A percentile compares a stretch with the other conserved stretches of the same genome.
Conservation (phyloP, 345 rosid species). For the Camelina neglecta region DNA sequence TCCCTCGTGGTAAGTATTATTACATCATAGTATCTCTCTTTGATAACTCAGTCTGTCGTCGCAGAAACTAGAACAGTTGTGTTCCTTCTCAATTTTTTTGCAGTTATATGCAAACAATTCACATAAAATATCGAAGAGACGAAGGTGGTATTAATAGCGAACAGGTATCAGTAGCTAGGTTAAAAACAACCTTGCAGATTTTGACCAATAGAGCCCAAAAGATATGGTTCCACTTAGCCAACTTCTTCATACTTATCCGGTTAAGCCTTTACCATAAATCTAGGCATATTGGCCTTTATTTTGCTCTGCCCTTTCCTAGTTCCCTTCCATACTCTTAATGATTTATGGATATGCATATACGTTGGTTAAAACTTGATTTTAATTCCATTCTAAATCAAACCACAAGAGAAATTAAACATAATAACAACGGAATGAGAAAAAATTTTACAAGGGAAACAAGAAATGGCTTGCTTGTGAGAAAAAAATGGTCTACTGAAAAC, state of each 20-base stretch:
- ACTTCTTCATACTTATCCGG: conserved; percentile 5
- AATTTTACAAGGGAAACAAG: conserved; percentile 13
- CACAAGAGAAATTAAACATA: conserved; percentile 13
- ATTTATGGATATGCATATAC: background rate
- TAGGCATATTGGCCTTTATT: background rate
- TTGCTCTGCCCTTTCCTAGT: background rate
- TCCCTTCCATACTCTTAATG: background rate
- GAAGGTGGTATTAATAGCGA: background rate
- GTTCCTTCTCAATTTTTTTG: background rate
- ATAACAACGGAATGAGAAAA: background rate
- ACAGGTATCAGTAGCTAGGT: background rate
- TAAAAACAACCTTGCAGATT: conserved; percentile 5
- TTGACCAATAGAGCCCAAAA: background rate
- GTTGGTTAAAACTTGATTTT: background rate
- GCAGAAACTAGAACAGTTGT: background rate
- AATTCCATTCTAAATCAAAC: background rate
- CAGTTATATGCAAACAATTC: background rate
- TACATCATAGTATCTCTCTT: background rate
- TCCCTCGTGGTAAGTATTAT: background rate
- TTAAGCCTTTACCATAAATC: no score
- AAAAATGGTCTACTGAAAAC: conserved; percentile 8
- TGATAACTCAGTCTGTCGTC: background rate
- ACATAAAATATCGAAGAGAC: conserved; percentile 23
- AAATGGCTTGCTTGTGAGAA: background rate
- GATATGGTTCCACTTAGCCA: background rate